Conservation (phyloP, 2,329 filamentous ascomycete genomes). For the Chaetoscypha palmicola region DNA sequence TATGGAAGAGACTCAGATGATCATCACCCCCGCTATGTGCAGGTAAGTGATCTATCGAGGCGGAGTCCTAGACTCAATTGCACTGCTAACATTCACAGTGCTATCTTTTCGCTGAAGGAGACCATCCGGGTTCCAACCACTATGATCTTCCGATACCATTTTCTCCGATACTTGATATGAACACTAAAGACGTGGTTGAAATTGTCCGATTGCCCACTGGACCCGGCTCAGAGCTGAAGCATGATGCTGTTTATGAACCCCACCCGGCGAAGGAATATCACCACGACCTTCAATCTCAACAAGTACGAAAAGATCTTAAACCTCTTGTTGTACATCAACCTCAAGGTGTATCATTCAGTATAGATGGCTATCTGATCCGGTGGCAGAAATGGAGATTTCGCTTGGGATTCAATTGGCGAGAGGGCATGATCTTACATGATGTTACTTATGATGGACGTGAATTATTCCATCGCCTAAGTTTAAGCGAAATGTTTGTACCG, state of each 20-base stretch:
- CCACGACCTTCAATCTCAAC: constrained; percentile 20
- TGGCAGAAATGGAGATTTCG: constrained; percentile 58
- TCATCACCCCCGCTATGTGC: constrained; percentile 20
- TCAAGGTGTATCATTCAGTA: constrained; percentile 53
- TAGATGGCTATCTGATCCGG: constrained; percentile 35
- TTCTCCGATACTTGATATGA: constrained; percentile 23
- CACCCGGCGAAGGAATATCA: constrained; percentile 21
- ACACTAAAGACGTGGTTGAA: constrained; percentile 16
- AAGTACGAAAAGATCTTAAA: constrained; percentile 43
- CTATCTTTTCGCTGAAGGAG: constrained; percentile 19
- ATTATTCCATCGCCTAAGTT: constrained; percentile 49
- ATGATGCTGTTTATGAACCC: constrained; percentile 14
- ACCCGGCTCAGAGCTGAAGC: constrained; percentile 10
- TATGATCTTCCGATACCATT: constrained; percentile 24
- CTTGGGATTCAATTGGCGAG: constrained; percentile 53
- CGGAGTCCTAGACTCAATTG: too few relatives aligned
- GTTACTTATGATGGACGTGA: constrained; percentile 52
- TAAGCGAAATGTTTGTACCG: constrained; percentile 57
- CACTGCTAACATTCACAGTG: constrained; percentile 16
- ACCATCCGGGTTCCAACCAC: constrained; percentile 24
- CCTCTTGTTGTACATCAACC: constrained; percentile 57
- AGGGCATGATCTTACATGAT: constrained; percentile 55
- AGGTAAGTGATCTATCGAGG: constrained; percentile 18
- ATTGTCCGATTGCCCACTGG: constrained; percentile 23
- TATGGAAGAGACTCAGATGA: constrained; percentile 24